A percentile compares a stretch with the other conserved stretches of the same genome.
These are phyloP conservation scores for Albatrellus ellisii DNA, from an alignment of 768 basidiomycete species.

Conservation along the genomic window DNA sequence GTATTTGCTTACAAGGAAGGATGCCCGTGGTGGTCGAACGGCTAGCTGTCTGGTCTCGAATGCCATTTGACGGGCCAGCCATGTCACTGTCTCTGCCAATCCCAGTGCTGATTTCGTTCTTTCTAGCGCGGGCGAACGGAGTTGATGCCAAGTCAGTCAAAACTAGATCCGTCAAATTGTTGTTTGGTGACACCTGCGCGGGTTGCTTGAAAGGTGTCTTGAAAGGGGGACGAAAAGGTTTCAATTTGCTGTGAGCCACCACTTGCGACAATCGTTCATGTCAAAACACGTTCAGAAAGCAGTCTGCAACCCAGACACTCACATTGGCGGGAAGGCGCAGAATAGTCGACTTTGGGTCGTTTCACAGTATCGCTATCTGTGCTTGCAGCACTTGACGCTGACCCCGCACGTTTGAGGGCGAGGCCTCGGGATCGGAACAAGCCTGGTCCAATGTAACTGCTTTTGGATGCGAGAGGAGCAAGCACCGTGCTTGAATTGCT, in stretches of 20 bases:
- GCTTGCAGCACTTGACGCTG: constrained; percentile 1
- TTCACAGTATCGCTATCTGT: constrained; percentile 3
- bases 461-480: constrained; percentile 8
- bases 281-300: constrained; percentile 7
- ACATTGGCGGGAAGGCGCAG: not conserved
- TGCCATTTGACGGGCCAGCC: too few relatives aligned
- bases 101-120: too few relatives aligned
- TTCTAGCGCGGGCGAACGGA: too few relatives aligned
- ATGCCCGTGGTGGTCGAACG: too few relatives aligned
- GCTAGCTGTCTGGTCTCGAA: too few relatives aligned
- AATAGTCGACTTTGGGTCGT: constrained; percentile 2
- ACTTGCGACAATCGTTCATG: not conserved
- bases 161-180: too few relatives aligned
- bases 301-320: not conserved
- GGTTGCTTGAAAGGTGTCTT: constrained; percentile 17
- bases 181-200: too few relatives aligned
- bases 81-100: too few relatives aligned
- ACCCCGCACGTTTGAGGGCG: constrained; percentile 6
- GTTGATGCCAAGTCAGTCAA: too few relatives aligned
- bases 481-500: constrained; percentile 10
- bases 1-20: too few relatives aligned
- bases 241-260: not conserved
- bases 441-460: constrained; percentile 8
- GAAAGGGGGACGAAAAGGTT: constrained; percentile 22
- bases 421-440: constrained; percentile 8